Percentiles rank a stretch among this genome's conserved stretches.
Conservation (phyloP, 306 rosid genomes). For the Ziziphus jujuba region DNA sequence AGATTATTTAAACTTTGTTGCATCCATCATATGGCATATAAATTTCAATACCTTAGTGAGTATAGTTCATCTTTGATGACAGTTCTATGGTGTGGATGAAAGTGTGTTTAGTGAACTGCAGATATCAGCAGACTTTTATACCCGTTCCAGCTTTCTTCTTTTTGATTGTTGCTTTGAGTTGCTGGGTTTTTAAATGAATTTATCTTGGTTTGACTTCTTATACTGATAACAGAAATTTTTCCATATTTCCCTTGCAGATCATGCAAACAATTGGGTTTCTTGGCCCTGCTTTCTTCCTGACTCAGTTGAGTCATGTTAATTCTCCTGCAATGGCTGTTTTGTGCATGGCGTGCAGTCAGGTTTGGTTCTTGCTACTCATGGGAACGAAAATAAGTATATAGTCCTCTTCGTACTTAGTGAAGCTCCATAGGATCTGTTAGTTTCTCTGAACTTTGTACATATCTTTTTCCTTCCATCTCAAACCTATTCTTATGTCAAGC, state of each 20-base stretch:
- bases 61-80: neutral
- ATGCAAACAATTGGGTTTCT: constrained; percentile 98
- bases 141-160: neutral
- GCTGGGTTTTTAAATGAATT: neutral
- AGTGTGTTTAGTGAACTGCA: neutral
- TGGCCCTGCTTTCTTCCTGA: constrained; percentile 98
- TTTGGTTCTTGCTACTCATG: constrained; percentile 29
- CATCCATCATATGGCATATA: neutral
- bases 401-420: neutral
- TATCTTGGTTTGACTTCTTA: neutral
- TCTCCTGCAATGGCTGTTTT: constrained; percentile 93
- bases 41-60: neutral
- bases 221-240: constrained; percentile 10
- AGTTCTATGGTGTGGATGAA: neutral
- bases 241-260: constrained; percentile 49
- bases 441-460: neutral
- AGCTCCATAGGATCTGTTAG: neutral
- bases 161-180: constrained; percentile 2
- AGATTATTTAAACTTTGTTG: neutral
- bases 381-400: neutral
- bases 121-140: neutral
- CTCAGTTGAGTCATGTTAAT: constrained; percentile 87
- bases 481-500: neutral
- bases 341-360: constrained; percentile 99
- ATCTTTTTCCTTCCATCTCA: neutral